Conservation (phyloP, 73 alveolate genomes). For the Tetrahymena elliotti region DNA sequence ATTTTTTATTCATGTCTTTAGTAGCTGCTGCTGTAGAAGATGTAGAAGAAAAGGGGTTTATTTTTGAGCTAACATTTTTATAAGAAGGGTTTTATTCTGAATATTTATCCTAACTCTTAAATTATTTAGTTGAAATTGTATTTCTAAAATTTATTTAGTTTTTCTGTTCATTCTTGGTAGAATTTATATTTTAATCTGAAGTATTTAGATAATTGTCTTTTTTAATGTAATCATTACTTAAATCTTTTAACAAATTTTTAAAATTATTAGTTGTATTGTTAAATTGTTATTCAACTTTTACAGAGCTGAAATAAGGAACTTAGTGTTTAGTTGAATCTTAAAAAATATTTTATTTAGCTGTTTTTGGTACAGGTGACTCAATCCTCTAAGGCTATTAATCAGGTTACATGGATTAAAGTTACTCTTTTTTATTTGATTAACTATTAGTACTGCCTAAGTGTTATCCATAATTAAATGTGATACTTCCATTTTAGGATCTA, state of each 20-base stretch:
- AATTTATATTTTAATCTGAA: not conserved
- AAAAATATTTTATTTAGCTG: not conserved
- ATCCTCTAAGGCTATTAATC: not conserved
- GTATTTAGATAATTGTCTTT: not conserved
- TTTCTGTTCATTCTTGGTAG: not conserved
- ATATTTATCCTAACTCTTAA: not conserved
- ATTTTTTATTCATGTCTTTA: not conserved
- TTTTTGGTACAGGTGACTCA: not conserved
- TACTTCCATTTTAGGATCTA: not conserved
- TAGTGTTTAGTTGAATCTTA: not conserved
- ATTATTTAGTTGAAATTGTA: not conserved
- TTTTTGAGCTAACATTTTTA: not conserved
- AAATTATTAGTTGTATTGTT: not conserved
- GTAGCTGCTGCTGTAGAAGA: no score
- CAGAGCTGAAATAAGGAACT: not conserved
- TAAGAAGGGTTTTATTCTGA: not conserved
- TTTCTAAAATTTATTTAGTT: not conserved
- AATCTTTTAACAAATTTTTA: not conserved
- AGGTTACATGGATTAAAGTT: not conserved
- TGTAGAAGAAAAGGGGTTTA: not conserved
- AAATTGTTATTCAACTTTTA: not conserved
- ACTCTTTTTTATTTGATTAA: not conserved
- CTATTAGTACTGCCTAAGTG: not conserved
- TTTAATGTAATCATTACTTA: not conserved
- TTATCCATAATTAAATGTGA: not conserved